A percentile compares a stretch with the other conserved stretches of the same genome.
Conservation (phyloP, 2,329 filamentous ascomycete genomes). For the Monascus ruber region DNA sequence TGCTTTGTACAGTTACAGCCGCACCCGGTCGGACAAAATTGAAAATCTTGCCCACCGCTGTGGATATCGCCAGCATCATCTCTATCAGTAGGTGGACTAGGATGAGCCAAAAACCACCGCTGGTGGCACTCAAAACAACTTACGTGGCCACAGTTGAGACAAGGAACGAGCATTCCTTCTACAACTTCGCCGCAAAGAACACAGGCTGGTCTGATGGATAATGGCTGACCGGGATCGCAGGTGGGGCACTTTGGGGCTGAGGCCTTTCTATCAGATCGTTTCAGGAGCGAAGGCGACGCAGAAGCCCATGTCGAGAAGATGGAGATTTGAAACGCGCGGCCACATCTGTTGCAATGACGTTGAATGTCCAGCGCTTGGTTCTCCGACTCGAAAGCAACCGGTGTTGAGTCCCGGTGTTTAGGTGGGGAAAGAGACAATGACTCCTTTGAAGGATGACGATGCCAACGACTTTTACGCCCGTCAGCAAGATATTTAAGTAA, state of each 20-base stretch:
- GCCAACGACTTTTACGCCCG: constrained; percentile 9
- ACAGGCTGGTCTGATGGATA: constrained; percentile 28
- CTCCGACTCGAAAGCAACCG: constrained; percentile 2
- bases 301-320: constrained; percentile 18
- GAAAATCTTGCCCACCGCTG: constrained; percentile 7
- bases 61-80: constrained; percentile 4
- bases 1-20: constrained; percentile 36
- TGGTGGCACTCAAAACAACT: constrained; percentile 35
- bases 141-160: constrained; percentile 37
- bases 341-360: constrained; percentile 32
- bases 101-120: constrained; percentile 26
- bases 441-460: constrained; percentile 15
- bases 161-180: constrained; percentile 35
- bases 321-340: constrained; percentile 24
- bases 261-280: constrained; percentile 8
- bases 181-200: constrained; percentile 33
- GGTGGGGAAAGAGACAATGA: constrained; percentile 13
- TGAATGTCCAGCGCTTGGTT: constrained; percentile 29
- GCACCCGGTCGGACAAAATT: constrained; percentile 36
- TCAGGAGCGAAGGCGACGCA: constrained; percentile 11
- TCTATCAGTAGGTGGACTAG: constrained; percentile 5
- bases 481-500: constrained; percentile 25
- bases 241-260: constrained; percentile 19
- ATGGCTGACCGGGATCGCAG: constrained; percentile 23
- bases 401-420: constrained; percentile 3